Base-by-base conservation (phyloP, 768 basidiomycete species). In the Chalciporus sphaerocephalus region DNA sequence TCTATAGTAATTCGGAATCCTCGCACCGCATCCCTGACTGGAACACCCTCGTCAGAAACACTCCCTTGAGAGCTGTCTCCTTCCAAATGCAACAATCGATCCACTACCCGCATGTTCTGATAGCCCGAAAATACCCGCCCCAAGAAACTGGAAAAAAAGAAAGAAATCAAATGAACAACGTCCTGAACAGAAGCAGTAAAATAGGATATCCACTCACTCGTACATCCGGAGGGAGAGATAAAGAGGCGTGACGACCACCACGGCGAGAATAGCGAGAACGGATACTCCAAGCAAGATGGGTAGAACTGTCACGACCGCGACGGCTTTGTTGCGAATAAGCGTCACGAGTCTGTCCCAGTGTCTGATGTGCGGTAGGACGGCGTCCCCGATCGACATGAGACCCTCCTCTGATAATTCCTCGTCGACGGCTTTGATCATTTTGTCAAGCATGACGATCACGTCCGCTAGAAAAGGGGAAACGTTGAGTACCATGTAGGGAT, bases 231-330 rank as follows among this genome's bases (percentile, higher is more conserved):
- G 34, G 17, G 49, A 53, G 9, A 41, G 23, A 28, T 48, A 45
- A 18, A 50, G n/a, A 3, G 59, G 59, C 12, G 41, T 1, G 20
- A 43, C 15, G 1, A 50, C 12, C 3, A 48, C 16, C 11, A 46
- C 40, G 3, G 49, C 50, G 5, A 58, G 48, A 23, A 55, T 8
- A 2, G 53, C 56, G 10, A 60, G 27, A 0, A 37, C 41, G 0
- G 59, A 60, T n/a, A 61, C 46, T 6, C 59, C 59, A 5, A 61
- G 36, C 5, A 53, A 4, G 5, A 36, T 45, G 13, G 58, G 53
- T 18, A 60, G 37, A 32, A 50, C n/a, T 2, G 41, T 44, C 10
- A 54, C 20, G 3, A 16, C 44, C 1, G 15, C 30, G 11, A 56
- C 42, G 4, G 40, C 4, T 33, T 33, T 33, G 13, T 48, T 22